phyloP scores from a whole-genome alignment of 2,329 filamentous ascomycete species.

The Neoscytalidium dimidiatum region DNA sequence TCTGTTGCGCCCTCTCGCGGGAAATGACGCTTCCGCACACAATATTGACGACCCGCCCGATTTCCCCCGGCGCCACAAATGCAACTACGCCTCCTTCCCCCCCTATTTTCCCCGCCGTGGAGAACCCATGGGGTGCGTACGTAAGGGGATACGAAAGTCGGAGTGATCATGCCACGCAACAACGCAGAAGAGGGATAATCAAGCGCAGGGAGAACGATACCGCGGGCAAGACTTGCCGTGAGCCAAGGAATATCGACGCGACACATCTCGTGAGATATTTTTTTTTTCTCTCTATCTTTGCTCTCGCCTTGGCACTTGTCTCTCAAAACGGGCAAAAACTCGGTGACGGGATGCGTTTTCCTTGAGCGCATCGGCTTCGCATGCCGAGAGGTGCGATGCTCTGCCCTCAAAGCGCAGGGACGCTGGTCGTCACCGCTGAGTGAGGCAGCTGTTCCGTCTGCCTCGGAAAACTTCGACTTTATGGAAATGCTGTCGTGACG shows the following conservation, averaged over 20 bases:
- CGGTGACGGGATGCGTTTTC: no score
- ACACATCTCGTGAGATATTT: neutral
- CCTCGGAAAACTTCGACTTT: no score
- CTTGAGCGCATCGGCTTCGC: neutral
- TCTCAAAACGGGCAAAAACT: no score
- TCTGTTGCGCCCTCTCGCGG: neutral
- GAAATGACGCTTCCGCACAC: neutral
- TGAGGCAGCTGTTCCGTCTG: no score
- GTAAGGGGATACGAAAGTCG: neutral
- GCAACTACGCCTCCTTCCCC: neutral
- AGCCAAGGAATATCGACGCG: neutral
- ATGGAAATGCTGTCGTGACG: no score
- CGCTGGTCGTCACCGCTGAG: no score
- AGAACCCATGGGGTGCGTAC: constrained; percentile 2
- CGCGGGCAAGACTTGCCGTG: no score
- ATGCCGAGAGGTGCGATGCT: neutral
- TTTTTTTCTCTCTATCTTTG: neutral
- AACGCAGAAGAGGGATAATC: neutral
- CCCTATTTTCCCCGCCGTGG: neutral
- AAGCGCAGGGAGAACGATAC: neutral
- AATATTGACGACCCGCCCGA: neutral
- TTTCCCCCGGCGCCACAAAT: neutral
- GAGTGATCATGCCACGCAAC: neutral
- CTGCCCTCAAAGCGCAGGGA: no score
- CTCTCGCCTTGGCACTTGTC: neutral